Percentiles rank a stretch among this genome's conserved stretches.
Evolutionary conservation across 306 rosid genomes (phyloP).

Genomic region (Lithocarpus polystachyus): DNA sequence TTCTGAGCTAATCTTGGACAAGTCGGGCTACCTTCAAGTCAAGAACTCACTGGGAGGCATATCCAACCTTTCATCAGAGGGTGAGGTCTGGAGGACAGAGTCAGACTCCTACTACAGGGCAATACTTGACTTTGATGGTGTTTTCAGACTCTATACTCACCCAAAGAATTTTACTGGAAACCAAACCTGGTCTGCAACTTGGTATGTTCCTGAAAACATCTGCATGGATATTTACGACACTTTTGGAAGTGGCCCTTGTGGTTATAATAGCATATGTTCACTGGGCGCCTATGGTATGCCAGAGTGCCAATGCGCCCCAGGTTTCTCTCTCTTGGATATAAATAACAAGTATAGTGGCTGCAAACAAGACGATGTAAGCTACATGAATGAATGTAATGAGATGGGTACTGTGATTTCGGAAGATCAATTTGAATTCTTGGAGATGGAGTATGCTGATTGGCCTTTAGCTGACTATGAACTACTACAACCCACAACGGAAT

Average conservation of each 20-base stretch:
- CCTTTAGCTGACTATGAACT: not conserved
- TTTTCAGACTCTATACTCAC: not conserved
- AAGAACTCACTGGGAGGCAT: not conserved
- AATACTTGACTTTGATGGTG: conserved; percentile 2
- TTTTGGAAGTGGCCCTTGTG: not conserved
- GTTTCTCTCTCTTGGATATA: not conserved
- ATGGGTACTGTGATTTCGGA: not conserved
- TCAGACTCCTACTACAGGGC: not conserved
- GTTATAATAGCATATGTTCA: not conserved
- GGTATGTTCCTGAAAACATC: not conserved
- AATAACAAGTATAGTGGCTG: not conserved
- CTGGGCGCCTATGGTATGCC: not conserved
- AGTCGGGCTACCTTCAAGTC: no score
- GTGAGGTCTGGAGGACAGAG: not conserved
- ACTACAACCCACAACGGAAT: not conserved
- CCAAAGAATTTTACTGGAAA: not conserved
- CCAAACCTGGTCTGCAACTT: not conserved
- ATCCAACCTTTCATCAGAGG: not conserved
- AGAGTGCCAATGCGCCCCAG: not conserved
- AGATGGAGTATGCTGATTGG: not conserved
- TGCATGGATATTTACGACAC: not conserved
- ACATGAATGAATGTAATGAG: not conserved
- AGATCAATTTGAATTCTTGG: not conserved
- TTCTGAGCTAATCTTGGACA: not conserved
- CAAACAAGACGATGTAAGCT: not conserved